phyloP scores from a whole-genome alignment of 2,329 filamentous ascomycete genomes.

The Fusarium sp. region DNA sequence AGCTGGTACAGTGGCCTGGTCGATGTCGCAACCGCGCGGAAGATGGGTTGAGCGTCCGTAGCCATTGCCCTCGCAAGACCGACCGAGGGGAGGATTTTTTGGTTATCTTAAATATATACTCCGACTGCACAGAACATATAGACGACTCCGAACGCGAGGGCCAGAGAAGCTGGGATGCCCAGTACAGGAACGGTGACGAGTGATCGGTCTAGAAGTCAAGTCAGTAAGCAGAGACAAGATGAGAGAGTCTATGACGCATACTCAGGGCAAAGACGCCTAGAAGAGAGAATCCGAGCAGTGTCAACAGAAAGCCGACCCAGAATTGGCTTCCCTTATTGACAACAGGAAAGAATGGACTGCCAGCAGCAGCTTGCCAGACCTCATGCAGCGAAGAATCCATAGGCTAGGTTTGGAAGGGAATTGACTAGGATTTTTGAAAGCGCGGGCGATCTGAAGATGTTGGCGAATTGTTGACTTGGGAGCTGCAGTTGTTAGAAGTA shows the following conservation, averaged over 20 bases:
- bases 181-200: constrained; percentile 80
- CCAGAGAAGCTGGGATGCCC: constrained; percentile 87
- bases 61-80: constrained; percentile 54
- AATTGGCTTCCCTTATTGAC: constrained; percentile 89
- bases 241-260: constrained; percentile 58
- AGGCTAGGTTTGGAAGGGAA: constrained; percentile 52
- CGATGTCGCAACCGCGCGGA: constrained; percentile 82
- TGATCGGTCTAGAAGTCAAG: constrained; percentile 76
- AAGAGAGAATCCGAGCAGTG: constrained; percentile 78
- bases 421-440: not conserved
- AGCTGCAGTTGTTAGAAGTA: constrained; percentile 37
- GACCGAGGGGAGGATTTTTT: constrained; percentile 49
- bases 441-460: not conserved
- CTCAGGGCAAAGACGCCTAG: constrained; percentile 88
- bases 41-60: constrained; percentile 64
- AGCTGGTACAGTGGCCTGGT: constrained; percentile 79
- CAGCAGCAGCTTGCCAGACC: constrained; percentile 92
- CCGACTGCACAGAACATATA: constrained; percentile 99
- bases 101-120: constrained; percentile 88
- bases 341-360: constrained; percentile 84
- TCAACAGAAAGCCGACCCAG: constrained; percentile 79
- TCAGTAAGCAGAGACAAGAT: constrained; percentile 33
- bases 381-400: constrained; percentile 88
- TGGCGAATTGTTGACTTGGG: constrained; percentile 6
- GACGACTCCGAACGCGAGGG: constrained; percentile 94